Base-by-base conservation (phyloP, 2,329 filamentous ascomycete species). In the Apiospora saccharicola region DNA sequence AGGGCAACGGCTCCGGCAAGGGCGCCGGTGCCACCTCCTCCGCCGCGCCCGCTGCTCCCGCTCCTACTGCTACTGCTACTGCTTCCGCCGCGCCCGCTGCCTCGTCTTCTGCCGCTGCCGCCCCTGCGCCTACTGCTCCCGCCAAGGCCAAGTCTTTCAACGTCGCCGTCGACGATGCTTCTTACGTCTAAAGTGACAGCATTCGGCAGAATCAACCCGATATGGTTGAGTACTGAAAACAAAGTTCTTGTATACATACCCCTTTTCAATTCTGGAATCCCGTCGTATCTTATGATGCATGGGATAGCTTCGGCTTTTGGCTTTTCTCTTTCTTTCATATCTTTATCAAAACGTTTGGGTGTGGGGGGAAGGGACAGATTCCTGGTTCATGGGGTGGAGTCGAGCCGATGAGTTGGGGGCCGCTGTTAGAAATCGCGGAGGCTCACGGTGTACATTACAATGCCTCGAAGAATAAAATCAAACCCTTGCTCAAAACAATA, bases 131-230 rank as follows among this genome's bases (percentile, higher is more conserved):
- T 19, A 46, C 44, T 4, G 51, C 51, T 14, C 24, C 53, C 5
- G 53, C 53, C 14, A 57, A 57, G 53, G 30, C 57, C 34, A 64
- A 64, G 57, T 34, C 57, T 41, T 64, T 64, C 57, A 41, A 41
- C 57, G 12, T 41, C 34, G 57, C n/a, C 34, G 12, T 41, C 34
- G 57, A 41, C 30, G 34, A n/a, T 6, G 19, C 14, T 19, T 37
- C 57, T 10, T n/a, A 64, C 57, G 57, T 22, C 30, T 61, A 61
- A 61, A 37, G 14, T 3, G 14, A 19, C 7, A 16, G 1, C 22
- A 22, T 6, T 10, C 53, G n/a, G 16, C 37, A 41, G 37, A 10
- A 10, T 61, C 30, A 30, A 22, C 53, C 13, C 4, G 16, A 13
- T 1, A 53, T 16, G 24, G 51, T 26, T 61, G 51, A 37, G 19